These are phyloP conservation scores for Juglanconis juglandina DNA, from an alignment of 2,329 filamentous ascomycete species.

Conservation along the genomic window DNA sequence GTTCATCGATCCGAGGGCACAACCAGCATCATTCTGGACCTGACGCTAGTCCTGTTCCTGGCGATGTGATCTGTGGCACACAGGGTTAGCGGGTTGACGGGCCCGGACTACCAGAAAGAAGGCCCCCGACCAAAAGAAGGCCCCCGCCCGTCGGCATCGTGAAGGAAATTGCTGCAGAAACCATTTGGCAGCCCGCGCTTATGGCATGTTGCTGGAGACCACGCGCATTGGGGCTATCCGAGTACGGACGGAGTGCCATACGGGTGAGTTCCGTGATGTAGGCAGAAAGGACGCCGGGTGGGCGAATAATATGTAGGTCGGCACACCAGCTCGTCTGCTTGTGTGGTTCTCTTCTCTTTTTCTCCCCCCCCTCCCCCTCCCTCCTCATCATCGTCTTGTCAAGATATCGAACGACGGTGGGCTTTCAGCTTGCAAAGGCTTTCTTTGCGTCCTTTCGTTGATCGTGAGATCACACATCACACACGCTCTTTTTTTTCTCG, in stretches of 20 bases:
- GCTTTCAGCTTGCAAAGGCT: slow-evolving; percentile 27
- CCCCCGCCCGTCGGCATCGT: neutral
- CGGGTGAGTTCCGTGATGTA: neutral
- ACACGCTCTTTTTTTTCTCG: slow-evolving; percentile 24
- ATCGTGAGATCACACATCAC: slow-evolving; percentile 22
- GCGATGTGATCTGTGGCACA: neutral
- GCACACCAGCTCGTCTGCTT: neutral
- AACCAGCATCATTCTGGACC: neutral
- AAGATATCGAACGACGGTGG: slow-evolving; percentile 24
- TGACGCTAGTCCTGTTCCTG: slow-evolving; percentile 12
- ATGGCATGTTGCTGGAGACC: neutral
- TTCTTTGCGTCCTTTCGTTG: slow-evolving; percentile 34
- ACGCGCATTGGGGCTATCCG: slow-evolving; percentile 1
- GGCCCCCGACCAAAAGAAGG: neutral
- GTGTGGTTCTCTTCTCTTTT: slow-evolving; percentile 1
- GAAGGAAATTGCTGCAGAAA: neutral
- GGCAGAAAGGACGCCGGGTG: neutral
- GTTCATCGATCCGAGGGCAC: neutral
- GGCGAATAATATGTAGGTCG: slow-evolving; percentile 7
- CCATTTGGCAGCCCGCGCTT: neutral
- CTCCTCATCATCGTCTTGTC: slow-evolving; percentile 21
- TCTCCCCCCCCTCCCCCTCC: slow-evolving; percentile 9
- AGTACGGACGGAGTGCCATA: neutral
- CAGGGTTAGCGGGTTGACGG: neutral
- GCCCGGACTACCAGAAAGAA: neutral